Base-by-base conservation (phyloP, 2,329 filamentous ascomycete genomes). In the Fusarium sp. region DNA sequence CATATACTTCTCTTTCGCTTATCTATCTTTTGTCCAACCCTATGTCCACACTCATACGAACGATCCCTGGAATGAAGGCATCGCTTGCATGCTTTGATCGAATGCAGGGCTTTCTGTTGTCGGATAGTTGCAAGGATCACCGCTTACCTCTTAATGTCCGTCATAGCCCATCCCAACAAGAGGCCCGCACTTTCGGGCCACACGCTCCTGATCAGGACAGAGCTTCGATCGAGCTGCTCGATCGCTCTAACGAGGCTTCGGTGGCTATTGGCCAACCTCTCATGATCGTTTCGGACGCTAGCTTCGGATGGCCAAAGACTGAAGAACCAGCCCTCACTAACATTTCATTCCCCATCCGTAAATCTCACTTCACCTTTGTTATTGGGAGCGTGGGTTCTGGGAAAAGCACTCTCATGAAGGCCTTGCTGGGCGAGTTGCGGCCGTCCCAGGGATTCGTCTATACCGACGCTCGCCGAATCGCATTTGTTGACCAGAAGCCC, bases 1-100 rank as follows among this genome's bases (percentile, higher is more conserved):
- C 68, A 11, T 70, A 70, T 28, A 69, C 59, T 17, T 69, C 68
- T 6, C 66, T 70, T 8, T 70, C 68, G 3, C 53, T 70, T n/a
- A 70, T 70, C 22, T 70, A 70, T 41, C 65, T 70, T 3, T 44
- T 69, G 11, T 70, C 68, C 3, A 55, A 24, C 36, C 68, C 68
- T 7, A 47, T 70, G 59, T 48, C 51, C 3, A 60, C 48, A 1
- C 48, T 70, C 11, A 69, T 70, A 36, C 59, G 68, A 4, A 38
- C 65, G 0, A 70, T 70, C 24, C 68, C 68, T 10, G 41, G 39
- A 39, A 42, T 66, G 11, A 66, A 48, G 13, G 50, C 51, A 9
- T 66, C 64, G 2, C n/a, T 67, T 17, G 64, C 61, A 20, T 67
- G 64, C 13, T 67, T 67, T 18, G 51, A 59, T 22, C 64, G 64